These are phyloP conservation scores for Oryza glumipatula DNA, from an alignment of 176 grass and related monocot genomes.

Conservation along the genomic window DNA sequence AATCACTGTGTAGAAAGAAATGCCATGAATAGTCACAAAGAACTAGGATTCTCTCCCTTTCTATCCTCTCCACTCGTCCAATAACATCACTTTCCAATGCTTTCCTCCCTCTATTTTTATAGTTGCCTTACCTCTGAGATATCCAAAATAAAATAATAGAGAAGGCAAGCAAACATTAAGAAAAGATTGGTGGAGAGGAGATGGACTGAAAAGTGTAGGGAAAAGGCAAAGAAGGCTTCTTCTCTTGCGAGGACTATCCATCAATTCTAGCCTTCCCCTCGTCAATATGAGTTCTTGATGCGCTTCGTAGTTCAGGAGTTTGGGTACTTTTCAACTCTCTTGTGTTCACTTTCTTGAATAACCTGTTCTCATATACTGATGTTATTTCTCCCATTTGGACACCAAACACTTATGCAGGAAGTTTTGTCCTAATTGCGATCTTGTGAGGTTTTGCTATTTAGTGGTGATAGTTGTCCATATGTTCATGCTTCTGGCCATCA, in stretches of 20 bases:
- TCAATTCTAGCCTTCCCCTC: background rate
- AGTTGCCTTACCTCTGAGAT: slow-evolving; percentile 33
- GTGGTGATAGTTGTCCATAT: slow-evolving; percentile 35
- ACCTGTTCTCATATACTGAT: slow-evolving; percentile 15
- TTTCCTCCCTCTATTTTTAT: slow-evolving; percentile 19
- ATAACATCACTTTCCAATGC: slow-evolving; percentile 33
- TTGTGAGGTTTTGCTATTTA: slow-evolving; percentile 34
- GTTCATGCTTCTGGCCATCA: slow-evolving; percentile 44
- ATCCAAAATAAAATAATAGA: slow-evolving; percentile 14
- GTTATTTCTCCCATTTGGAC: background rate
- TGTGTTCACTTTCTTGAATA: slow-evolving; percentile 3
- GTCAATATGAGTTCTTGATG: slow-evolving; percentile 39
- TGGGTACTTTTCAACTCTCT: slow-evolving; percentile 19
- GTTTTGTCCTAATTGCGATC: background rate
- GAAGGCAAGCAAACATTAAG: slow-evolving; percentile 26
- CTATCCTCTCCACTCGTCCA: slow-evolving; percentile 34
- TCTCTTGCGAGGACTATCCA: background rate
- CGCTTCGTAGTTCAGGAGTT: slow-evolving; percentile 7
- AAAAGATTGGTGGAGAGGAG: slow-evolving; percentile 38
- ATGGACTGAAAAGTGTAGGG: background rate
- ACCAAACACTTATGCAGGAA: slow-evolving; percentile 31
- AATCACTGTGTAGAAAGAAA: slow-evolving; percentile 14
- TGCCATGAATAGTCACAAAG: background rate
- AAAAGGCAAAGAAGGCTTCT: background rate
- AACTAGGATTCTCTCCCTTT: slow-evolving; percentile 42